A percentile compares a stretch with the other conserved stretches of the same genome.
Conservation (phyloP, 75 land plant species). For the Cunninghamia lanceolata region DNA sequence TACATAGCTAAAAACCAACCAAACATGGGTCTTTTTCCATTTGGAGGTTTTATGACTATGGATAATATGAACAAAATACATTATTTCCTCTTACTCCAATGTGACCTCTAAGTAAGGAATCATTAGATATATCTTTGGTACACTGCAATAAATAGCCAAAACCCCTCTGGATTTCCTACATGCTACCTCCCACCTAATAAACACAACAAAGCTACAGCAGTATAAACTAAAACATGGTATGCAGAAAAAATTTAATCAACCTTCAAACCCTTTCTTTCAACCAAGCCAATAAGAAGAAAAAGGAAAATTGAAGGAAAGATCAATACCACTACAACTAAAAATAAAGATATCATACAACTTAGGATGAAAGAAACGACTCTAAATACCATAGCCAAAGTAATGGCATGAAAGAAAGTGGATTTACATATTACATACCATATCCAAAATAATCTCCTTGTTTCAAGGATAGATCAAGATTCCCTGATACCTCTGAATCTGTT, state of each 20-base stretch:
- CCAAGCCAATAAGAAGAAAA: neutral
- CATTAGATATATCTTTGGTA: neutral
- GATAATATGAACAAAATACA: too few relatives aligned
- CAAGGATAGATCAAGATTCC: conserved; percentile 46
- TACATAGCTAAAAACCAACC: too few relatives aligned
- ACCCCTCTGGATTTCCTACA: neutral
- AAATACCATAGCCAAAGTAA: conserved; percentile 78
- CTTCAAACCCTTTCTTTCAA: neutral
- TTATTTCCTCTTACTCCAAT: too few relatives aligned
- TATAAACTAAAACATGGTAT: neutral
- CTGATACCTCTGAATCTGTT: conserved; percentile 30
- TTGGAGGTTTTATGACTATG: too few relatives aligned
- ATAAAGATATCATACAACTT: neutral
- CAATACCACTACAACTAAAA: neutral
- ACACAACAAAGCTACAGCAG: neutral
- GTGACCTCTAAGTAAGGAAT: too few relatives aligned
- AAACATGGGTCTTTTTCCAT: too few relatives aligned
- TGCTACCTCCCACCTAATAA: neutral
- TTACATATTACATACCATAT: conserved; percentile 44
- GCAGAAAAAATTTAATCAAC: neutral
- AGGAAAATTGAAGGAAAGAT: neutral
- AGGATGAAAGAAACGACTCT: neutral
- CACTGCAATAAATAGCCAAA: neutral
- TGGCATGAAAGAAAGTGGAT: conserved; percentile 12
- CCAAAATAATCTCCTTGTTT: conserved; percentile 87